Conservation (phyloP, 805 yeast genomes). For the Cyberlindnera lachancei region DNA sequence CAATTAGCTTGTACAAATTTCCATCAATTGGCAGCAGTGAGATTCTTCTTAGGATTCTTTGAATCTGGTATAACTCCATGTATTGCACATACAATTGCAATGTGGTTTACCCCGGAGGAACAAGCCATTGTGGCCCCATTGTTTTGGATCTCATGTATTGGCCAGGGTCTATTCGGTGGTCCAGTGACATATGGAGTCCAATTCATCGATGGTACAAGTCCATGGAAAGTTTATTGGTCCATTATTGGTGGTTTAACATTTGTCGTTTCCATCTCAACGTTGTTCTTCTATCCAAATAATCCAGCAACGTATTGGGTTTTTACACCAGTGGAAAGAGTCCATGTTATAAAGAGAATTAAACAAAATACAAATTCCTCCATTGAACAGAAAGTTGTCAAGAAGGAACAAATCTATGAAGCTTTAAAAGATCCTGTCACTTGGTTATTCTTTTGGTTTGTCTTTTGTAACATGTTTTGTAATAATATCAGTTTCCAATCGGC, state of each 20-base stretch:
- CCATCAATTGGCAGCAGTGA: slow-evolving; percentile 4
- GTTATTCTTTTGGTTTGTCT: slow-evolving; percentile 26
- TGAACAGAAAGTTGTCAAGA: slow-evolving; percentile 34
- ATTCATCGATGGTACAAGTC: slow-evolving; percentile 10
- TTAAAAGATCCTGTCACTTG: slow-evolving; percentile 33
- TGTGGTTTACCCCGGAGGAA: slow-evolving; percentile 33
- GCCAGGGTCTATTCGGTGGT: slow-evolving; percentile 11
- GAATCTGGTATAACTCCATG: slow-evolving; percentile 27
- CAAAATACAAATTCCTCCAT: slow-evolving; percentile 29
- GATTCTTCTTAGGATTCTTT: slow-evolving; percentile 14
- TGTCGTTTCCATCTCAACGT: slow-evolving; percentile 22
- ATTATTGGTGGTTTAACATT: slow-evolving; percentile 42
- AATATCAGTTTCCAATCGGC: slow-evolving; percentile 39
- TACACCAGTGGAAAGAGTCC: slow-evolving; percentile 33
- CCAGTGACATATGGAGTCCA: slow-evolving; percentile 11
- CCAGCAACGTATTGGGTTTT: slow-evolving; percentile 39
- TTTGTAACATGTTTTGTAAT: slow-evolving; percentile 38
- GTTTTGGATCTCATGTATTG: slow-evolving; percentile 22
- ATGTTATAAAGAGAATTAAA: slow-evolving; percentile 33
- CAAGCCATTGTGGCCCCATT: slow-evolving; percentile 39
- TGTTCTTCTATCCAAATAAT: slow-evolving; percentile 38
- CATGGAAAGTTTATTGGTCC: slow-evolving; percentile 43
- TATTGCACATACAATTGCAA: slow-evolving; percentile 32
- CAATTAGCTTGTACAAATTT: slow-evolving; percentile 4
- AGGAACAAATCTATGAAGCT: slow-evolving; percentile 32